phyloP scores from a whole-genome alignment of 2,329 filamentous ascomycete species.

The Cladophialophora exuberans region DNA sequence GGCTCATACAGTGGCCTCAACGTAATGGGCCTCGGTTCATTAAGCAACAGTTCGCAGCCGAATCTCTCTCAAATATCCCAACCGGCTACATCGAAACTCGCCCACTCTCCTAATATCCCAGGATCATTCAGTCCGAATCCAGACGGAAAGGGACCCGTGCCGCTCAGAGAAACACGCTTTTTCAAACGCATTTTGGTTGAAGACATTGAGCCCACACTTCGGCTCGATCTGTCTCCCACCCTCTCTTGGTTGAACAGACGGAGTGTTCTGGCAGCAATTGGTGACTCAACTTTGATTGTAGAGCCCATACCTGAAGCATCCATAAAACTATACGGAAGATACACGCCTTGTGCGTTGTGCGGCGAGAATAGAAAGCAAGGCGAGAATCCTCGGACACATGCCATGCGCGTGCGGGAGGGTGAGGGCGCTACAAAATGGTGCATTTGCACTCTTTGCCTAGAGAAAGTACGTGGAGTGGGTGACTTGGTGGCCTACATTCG shows the following conservation, averaged over 20 bases:
- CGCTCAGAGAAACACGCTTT: slow-evolving; percentile 87
- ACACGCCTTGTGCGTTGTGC: slow-evolving; percentile 79
- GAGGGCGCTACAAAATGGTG: slow-evolving; percentile 88
- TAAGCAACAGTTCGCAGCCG: slow-evolving; percentile 41
- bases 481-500: slow-evolving; percentile 91
- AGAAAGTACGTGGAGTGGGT: slow-evolving; percentile 81
- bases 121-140: slow-evolving; percentile 46
- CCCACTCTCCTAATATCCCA: slow-evolving; percentile 56
- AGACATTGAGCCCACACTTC: slow-evolving; percentile 91
- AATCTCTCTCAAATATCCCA: slow-evolving; percentile 63
- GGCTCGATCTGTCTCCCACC: slow-evolving; percentile 85
- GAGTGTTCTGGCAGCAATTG: slow-evolving; percentile 79
- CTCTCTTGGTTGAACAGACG: slow-evolving; percentile 92
- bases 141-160: slow-evolving; percentile 41
- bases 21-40: slow-evolving; percentile 56
- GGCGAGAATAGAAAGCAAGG: slow-evolving; percentile 77
- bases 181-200: slow-evolving; percentile 88
- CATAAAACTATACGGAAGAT: slow-evolving; percentile 42
- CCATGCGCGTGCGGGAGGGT: slow-evolving; percentile 85
- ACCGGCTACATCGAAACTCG: slow-evolving; percentile 62
- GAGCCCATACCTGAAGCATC: slow-evolving; percentile 74
- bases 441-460: slow-evolving; percentile 84
- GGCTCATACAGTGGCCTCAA: slow-evolving; percentile 69
- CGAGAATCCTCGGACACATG: slow-evolving; percentile 75
- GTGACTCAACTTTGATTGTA: slow-evolving; percentile 82